phyloP scores from a whole-genome alignment of 2,329 filamentous ascomycete species.

The Chaetomiaceae sp. region DNA sequence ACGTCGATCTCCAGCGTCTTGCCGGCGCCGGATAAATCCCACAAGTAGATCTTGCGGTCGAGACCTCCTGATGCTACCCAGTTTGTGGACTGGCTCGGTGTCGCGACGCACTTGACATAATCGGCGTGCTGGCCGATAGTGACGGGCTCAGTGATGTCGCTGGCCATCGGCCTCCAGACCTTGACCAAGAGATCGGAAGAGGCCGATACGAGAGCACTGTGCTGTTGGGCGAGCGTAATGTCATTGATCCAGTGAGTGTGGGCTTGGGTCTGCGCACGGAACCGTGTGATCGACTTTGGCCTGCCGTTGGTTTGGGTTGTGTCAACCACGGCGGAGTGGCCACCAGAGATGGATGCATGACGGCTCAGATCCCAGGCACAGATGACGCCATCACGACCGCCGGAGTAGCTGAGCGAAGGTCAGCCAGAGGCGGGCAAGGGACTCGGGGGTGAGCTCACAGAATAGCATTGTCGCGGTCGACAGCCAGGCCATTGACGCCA shows the following conservation, averaged over 20 bases:
- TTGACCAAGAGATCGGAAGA: slow-evolving; percentile 95
- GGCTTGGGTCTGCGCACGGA: slow-evolving; percentile 61
- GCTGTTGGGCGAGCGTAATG: slow-evolving; percentile 73
- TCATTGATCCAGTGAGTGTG: slow-evolving; percentile 98
- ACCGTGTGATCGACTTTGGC: slow-evolving; percentile 49
- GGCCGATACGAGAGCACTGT: slow-evolving; percentile 76
- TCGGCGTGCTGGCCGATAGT: slow-evolving; percentile 91
- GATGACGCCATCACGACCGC: slow-evolving; percentile 88
- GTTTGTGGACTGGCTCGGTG: slow-evolving; percentile 57
- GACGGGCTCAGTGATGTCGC: slow-evolving; percentile 61
- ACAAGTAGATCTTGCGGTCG: slow-evolving; percentile 86
- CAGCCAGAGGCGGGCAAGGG: slow-evolving; percentile 16
- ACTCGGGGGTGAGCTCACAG: slow-evolving; percentile 58
- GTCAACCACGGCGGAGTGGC: slow-evolving; percentile 29
- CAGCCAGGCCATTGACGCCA: slow-evolving; percentile 89
- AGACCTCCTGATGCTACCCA: slow-evolving; percentile 95
- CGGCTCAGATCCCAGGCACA: slow-evolving; percentile 91
- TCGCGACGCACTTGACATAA: slow-evolving; percentile 92
- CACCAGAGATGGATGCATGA: slow-evolving; percentile 39
- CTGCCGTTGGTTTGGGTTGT: slow-evolving; percentile 29
- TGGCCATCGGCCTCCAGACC: slow-evolving; percentile 75
- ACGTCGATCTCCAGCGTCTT: slow-evolving; percentile 84
- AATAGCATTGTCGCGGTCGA: slow-evolving; percentile 77
- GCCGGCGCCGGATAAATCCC: slow-evolving; percentile 86
- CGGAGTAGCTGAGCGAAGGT: slow-evolving; percentile 72